Evolutionary conservation across 306 rosid species (phyloP), one percentile per base, ranked within the genome.

Genomic region (Vigna hirtella): DNA sequence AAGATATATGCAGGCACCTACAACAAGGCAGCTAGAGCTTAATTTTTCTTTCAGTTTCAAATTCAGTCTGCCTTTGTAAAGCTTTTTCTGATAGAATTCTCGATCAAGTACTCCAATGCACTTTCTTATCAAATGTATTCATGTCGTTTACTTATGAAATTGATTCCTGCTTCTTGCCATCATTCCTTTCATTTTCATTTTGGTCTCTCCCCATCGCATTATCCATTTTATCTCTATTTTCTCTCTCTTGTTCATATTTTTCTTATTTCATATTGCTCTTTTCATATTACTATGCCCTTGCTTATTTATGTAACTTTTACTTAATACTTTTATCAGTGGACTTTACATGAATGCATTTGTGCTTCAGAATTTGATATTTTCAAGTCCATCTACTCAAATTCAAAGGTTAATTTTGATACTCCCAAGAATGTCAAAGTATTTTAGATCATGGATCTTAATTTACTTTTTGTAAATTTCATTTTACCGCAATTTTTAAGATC

Each of bases 31-130:
- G 20, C 45, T 32, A 36, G 50, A 36, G 74, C 67, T 76, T 86
- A 81, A 70, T 78, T 82, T 84, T 76, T 53, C 58, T 70, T 76
- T 86, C 72, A 61, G 83, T 79, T 80, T 81, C 67, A 11, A 79
- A 66, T 42, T 68, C 20, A 43, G 62, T 73, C 58, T 72, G 79
- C 83, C 73, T 75, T 48, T 66, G 64, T 74, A 32, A 32, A 73
- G 17, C 22, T 5, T 30, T 40, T 34, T 30, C 14, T 24, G 52
- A 11, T 67, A 58, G 65, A 26, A 24, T 24, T 57, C 50, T 20
- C 52, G 49, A 59, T 47, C 20, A 64, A 57, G 10, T 61, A 30
- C 12, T 32, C 32, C 20, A 15, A 30, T 32, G 67, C 45, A 61
- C 42, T 55, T 55, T 55, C 28, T 55, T 20, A 20, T 55, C 26